Evolutionary conservation across 2,329 filamentous ascomycete genomes (phyloP), one percentile per base, ranked within the genome.

Genomic region (Hypoxylon sp.): DNA sequence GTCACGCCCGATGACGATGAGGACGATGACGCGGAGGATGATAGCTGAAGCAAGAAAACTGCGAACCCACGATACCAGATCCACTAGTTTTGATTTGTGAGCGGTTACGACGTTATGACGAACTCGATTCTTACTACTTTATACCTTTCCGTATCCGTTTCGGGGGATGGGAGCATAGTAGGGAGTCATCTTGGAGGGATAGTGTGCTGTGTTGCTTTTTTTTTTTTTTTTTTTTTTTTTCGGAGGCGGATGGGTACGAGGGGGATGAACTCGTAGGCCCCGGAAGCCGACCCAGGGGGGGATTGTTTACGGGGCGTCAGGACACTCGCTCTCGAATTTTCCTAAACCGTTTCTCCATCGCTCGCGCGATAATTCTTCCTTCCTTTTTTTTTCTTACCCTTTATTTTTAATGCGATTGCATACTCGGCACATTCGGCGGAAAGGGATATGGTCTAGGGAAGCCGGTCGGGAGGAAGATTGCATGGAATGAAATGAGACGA

Each of bases 1-100:
- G 69, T 71, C 44, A 75, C 70, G 25, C 71, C 71, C 12, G 72
- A 75, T n/a, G 74, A 75, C 3, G 73, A 75, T 8, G 74, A 74
- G n/a, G 75, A 76, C 27, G 75, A 77, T 23, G 70, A 71, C 27
- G 68, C 65, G 29, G 75, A 73, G 48, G 71, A 75, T 31, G 73
- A 75, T 47, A 71, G 73, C 63, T 76, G 66, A 70, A 45, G n/a
- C n/a, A n/a, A n/a, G 41, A 42, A 46, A 19, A 29, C 50, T 44
- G 57, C 30, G 42, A 61, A 27, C 45, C 50, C n/a, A n/a, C n/a
- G n/a, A 51, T 35, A 43, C 27, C 35, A 49, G 23, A 46, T 45
- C 36, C n/a, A n/a, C n/a, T n/a, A n/a, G 30, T 29, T 64, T 60
- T 64, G 38, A 50, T 67, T 66, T 68, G 63, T 67, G 59, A 60